Conservation (phyloP, 305 asterid genomes). For the Fraxinus albicans region DNA sequence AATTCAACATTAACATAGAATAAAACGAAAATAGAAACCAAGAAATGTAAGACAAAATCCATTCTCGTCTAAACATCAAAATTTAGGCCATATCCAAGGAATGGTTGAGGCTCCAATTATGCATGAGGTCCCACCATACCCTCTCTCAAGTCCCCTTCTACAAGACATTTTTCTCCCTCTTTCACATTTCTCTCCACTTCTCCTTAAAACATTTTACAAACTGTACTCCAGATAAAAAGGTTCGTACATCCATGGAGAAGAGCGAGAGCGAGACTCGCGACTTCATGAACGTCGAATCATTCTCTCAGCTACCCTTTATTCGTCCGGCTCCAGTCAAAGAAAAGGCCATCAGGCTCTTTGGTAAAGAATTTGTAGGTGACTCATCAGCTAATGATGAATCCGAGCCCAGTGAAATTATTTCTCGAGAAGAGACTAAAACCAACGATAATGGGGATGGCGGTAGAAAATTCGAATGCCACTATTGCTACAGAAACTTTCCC, state of each 20-base stretch:
- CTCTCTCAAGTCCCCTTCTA: background rate
- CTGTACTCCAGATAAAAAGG: background rate
- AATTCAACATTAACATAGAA: background rate
- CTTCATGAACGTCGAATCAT: conserved; percentile 82
- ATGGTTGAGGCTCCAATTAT: background rate
- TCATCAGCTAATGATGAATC: background rate
- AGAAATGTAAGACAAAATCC: background rate
- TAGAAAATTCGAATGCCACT: conserved; percentile 62
- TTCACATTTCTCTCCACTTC: background rate
- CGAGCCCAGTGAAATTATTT: background rate
- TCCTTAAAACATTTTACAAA: background rate
- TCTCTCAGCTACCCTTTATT: conserved; percentile 90
- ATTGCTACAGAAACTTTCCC: conserved; percentile 68
- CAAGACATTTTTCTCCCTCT: conserved; percentile 11
- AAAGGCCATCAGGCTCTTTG: conserved; percentile 62
- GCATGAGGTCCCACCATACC: background rate
- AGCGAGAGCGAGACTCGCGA: conserved; percentile 67
- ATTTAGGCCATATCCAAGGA: background rate
- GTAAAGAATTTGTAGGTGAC: conserved; percentile 59
- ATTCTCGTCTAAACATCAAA: background rate
- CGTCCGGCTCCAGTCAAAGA: conserved; percentile 49
- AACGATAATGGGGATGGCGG: conserved; percentile 9
- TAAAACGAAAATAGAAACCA: background rate
- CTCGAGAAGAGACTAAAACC: background rate
- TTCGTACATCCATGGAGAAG: conserved; percentile 52